phyloP scores from a whole-genome alignment of 768 basidiomycete genomes.

The Psilocybe azurescens region DNA sequence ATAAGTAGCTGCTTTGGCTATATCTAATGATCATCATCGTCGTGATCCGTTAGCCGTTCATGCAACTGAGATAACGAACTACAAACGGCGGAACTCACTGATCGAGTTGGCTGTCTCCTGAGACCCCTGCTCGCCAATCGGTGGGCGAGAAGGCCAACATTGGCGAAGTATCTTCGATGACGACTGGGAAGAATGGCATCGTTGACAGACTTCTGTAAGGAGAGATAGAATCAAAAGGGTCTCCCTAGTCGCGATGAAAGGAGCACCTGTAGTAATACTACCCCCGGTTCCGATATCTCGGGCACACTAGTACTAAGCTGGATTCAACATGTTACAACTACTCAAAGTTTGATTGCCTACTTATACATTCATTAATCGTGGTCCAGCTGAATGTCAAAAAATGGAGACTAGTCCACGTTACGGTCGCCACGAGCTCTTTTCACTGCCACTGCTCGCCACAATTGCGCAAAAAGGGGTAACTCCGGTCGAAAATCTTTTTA shows the following conservation, averaged over 20 bases:
- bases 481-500: background rate
- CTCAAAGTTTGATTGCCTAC: background rate
- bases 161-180: constrained; percentile 17
- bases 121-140: constrained; percentile 1
- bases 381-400: background rate
- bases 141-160: constrained; percentile 8
- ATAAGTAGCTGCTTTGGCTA: constrained; percentile 24
- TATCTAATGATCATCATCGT: constrained; percentile 10
- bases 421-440: background rate
- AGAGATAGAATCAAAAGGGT: background rate
- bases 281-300: background rate
- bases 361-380: background rate
- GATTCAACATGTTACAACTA: background rate
- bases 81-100: background rate
- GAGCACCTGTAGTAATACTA: background rate
- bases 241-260: background rate
- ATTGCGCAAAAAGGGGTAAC: background rate
- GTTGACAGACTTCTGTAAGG: background rate
- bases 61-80: background rate
- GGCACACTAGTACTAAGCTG: background rate
- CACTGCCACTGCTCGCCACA: background rate
- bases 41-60: background rate
- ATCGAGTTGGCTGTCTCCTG: constrained; percentile 8
- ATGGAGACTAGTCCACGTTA: background rate
- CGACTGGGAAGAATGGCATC: constrained; percentile 12